These are phyloP conservation scores for Mollisia scopiformis DNA, from an alignment of 2,329 filamentous ascomycete species.

Conservation along the genomic window DNA sequence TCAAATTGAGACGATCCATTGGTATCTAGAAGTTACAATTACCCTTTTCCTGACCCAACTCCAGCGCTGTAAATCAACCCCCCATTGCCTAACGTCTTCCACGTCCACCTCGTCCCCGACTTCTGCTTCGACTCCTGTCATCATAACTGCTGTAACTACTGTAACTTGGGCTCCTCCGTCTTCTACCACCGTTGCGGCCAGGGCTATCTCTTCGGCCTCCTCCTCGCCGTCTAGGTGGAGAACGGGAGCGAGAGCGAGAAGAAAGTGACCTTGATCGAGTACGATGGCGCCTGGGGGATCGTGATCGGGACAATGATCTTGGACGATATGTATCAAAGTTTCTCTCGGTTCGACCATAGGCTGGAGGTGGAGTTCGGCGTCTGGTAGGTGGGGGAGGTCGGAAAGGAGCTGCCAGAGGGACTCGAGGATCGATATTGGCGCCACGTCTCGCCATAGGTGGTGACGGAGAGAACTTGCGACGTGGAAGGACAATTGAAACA, in stretches of 20 bases:
- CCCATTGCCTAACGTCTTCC: conserved; percentile 26
- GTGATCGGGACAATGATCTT: conserved; percentile 42
- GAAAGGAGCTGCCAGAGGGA: conserved; percentile 23
- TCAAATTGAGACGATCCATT: conserved; percentile 7
- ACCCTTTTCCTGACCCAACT: conserved; percentile 24
- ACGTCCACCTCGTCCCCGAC: conserved; percentile 30
- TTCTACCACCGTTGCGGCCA: conserved; percentile 36
- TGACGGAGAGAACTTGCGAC: conserved; percentile 72
- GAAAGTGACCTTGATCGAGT: conserved; percentile 44
- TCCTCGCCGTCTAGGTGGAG: conserved; percentile 37
- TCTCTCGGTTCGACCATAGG: conserved; percentile 31
- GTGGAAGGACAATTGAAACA: conserved; percentile 40
- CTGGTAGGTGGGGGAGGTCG: conserved; percentile 30
- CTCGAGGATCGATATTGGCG: conserved; percentile 60
- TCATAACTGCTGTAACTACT: conserved; percentile 62
- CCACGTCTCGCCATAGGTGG: conserved; percentile 72
- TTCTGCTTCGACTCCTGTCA: conserved; percentile 42
- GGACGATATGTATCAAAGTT: conserved; percentile 40
- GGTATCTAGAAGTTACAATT: conserved; percentile 19
- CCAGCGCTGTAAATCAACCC: conserved; percentile 27
- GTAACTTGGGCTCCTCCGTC: conserved; percentile 63
- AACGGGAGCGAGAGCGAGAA: conserved; percentile 42
- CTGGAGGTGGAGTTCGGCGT: conserved; percentile 30
- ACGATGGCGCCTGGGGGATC: conserved; percentile 42
- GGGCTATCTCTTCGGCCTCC: conserved; percentile 34